Conservation (phyloP, 2,329 filamentous ascomycete genomes). For the Colletotrichum abscissum region DNA sequence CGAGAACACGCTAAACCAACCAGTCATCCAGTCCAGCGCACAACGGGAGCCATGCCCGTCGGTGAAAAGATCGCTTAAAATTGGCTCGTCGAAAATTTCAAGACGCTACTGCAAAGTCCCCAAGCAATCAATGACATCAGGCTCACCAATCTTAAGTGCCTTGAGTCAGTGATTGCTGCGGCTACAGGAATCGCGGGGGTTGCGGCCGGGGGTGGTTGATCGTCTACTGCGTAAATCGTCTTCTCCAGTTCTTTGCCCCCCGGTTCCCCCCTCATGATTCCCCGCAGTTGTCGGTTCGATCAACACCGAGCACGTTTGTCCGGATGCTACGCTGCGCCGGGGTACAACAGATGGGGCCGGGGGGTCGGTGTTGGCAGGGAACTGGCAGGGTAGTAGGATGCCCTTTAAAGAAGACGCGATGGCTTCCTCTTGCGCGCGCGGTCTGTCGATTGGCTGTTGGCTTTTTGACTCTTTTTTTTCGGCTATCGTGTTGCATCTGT, state of each 20-base stretch:
- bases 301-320: conserved; percentile 31
- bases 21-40: not conserved
- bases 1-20: not conserved
- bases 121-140: conserved; percentile 15
- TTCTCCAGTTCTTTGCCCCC: not conserved
- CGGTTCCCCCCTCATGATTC: conserved; percentile 30
- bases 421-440: not conserved
- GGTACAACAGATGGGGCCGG: not conserved
- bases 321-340: conserved; percentile 23
- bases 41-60: not conserved
- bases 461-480: not conserved
- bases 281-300: conserved; percentile 32
- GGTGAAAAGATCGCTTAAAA: conserved; percentile 15
- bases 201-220: conserved; percentile 12
- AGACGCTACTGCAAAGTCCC: not conserved
- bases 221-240: not conserved
- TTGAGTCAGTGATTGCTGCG: conserved; percentile 28
- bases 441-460: conserved; percentile 16
- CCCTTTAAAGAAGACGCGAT: conserved; percentile 16
- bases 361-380: not conserved
- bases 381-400: not conserved
- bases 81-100: not conserved
- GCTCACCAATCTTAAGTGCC: not conserved
- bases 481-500: not conserved
- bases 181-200: conserved; percentile 29